phyloP scores from a whole-genome alignment of 108 stramenopile species.

The Cyclotella cryptica region DNA sequence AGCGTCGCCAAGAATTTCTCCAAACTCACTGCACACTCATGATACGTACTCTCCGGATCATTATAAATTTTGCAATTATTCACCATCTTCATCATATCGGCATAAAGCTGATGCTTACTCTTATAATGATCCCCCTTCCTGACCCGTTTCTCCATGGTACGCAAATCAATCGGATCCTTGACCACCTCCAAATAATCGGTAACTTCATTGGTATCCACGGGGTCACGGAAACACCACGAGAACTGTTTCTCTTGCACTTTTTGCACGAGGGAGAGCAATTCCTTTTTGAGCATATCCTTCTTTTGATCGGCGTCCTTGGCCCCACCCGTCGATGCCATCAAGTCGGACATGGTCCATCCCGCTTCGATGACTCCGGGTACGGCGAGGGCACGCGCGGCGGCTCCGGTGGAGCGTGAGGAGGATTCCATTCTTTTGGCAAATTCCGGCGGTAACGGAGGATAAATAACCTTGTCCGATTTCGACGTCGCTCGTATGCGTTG shows the following conservation, averaged over 20 bases:
- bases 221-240: constrained; percentile 95
- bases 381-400: constrained; percentile 73
- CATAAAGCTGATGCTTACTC: constrained; percentile 77
- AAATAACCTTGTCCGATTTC: constrained; percentile 70
- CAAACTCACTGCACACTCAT: constrained; percentile 75
- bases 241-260: constrained; percentile 90
- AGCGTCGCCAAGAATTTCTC: constrained; percentile 74
- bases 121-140: constrained; percentile 88
- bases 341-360: constrained; percentile 92
- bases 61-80: constrained; percentile 95
- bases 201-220: constrained; percentile 89
- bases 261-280: constrained; percentile 69
- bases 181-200: constrained; percentile 91
- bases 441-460: constrained; percentile 68
- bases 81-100: constrained; percentile 93
- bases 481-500: constrained; percentile 59
- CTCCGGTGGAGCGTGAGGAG: constrained; percentile 38
- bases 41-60: constrained; percentile 74
- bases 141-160: constrained; percentile 84
- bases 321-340: constrained; percentile 64
- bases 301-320: constrained; percentile 80
- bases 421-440: constrained; percentile 60
- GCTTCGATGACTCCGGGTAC: constrained; percentile 93
- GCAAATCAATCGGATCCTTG: constrained; percentile 90
- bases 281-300: constrained; percentile 71